Percentiles rank a stretch among this genome's conserved stretches.
phyloP scores from a whole-genome alignment of 768 basidiomycete genomes.

The Coprinellus micaceus region DNA sequence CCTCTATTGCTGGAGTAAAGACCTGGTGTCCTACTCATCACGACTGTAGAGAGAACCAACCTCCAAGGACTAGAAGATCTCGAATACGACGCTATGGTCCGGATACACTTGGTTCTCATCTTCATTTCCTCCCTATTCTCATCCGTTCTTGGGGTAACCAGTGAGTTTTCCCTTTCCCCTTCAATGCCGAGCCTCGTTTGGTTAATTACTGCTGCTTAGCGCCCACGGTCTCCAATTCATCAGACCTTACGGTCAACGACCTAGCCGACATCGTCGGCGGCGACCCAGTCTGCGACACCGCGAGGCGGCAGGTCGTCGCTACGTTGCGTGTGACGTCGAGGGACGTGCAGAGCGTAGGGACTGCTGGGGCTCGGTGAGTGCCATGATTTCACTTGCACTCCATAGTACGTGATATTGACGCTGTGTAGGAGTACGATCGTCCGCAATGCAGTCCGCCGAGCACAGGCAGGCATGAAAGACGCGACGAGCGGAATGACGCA shows the following conservation, averaged over 20 bases:
- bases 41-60: no score
- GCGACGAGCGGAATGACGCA: background rate
- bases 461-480: background rate
- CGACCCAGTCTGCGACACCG: background rate
- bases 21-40: background rate
- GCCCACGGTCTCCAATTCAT: background rate
- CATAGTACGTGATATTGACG: background rate
- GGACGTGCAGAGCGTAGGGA: background rate
- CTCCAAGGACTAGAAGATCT: no score
- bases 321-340: background rate
- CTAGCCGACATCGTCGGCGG: background rate
- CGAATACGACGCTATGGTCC: no score
- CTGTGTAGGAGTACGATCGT: background rate
- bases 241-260: background rate
- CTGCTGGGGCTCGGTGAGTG: background rate
- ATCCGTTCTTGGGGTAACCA: no score
- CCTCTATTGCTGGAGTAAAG: background rate
- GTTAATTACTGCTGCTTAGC: background rate
- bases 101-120: no score
- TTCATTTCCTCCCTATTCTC: no score
- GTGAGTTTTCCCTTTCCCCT: no score
- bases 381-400: background rate
- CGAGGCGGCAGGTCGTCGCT: background rate
- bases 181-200: no score
- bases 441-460: background rate